These are phyloP conservation scores for Pyrus bretschneideri DNA, from an alignment of 306 rosid species.

Conservation along the genomic window DNA sequence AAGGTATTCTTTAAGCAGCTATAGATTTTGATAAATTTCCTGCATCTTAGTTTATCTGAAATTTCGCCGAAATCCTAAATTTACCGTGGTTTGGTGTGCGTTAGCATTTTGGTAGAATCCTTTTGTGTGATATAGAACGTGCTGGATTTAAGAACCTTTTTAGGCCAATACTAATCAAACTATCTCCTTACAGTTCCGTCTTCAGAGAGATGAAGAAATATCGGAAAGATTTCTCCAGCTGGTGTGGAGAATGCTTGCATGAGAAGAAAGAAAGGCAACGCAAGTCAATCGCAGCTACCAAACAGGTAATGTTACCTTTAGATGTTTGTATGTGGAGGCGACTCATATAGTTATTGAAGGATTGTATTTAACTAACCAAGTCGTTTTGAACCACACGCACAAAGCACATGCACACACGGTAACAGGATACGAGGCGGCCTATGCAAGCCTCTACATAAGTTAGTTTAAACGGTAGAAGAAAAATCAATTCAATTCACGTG, in stretches of 20 bases:
- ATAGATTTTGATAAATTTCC: background rate
- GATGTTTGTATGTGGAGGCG: background rate
- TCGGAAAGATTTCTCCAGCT: constrained; percentile 51
- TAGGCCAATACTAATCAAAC: background rate
- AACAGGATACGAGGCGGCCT: background rate
- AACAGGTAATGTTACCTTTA: constrained; percentile 37
- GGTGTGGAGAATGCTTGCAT: constrained; percentile 87
- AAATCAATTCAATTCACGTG: no score
- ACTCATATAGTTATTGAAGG: background rate
- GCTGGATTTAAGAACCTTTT: background rate
- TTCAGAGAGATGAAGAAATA: constrained; percentile 78
- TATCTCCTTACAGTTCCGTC: constrained; percentile 44
- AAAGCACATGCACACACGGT: background rate
- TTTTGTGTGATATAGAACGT: background rate
- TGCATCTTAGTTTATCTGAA: background rate
- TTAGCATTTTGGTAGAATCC: background rate
- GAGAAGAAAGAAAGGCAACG: constrained; percentile 64
- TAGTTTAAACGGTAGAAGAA: background rate
- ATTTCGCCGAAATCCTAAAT: background rate
- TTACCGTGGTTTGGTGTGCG: background rate
- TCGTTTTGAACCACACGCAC: background rate
- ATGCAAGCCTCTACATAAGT: background rate
- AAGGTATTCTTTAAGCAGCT: constrained; percentile 47
- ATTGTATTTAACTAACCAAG: background rate
- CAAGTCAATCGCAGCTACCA: constrained; percentile 41